Base-by-base conservation (phyloP, 2,329 filamentous ascomycete genomes). In the Penicillium crustosum region DNA sequence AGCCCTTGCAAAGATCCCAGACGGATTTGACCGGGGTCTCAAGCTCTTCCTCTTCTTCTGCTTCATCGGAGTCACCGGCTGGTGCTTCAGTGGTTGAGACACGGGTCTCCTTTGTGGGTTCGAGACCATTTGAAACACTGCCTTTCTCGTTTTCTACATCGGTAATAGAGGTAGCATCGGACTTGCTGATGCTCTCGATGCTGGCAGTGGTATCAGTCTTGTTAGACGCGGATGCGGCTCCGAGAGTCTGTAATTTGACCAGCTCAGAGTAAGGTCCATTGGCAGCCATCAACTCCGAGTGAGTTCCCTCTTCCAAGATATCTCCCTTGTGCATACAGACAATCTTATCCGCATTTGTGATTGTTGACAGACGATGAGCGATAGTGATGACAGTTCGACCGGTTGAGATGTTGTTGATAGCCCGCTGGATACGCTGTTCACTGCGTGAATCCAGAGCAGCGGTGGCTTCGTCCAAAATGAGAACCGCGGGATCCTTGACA, bases 381-480 rank as follows among this genome's bases (percentile, higher is more conserved):
- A 93, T 90, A 36, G 92, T 85, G 23, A 93, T 83, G 0, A 90
- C 86, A 0, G 89, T 89, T 12, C 90, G 82, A 3, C 79, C 82
- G 4, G 82, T 78, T 0, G 88, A 81, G 0, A 87, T 77, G 13
- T 76, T 74, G 52, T 79, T 77, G 21, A 84, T 75, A 2, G 82
- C 82, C n/a, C 75, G 68, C 63, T 84, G 82, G 2, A 84, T 82
- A 15, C 80, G 76, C 15, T 75, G 73, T 61, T 84, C 82, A 2
- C 80, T 82, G 33, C 79, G 75, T 3, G 82, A 79, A 62, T 85
- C 82, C 41, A 85, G 79, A 33, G 88, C 66, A 25, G 67, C 68
- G 0, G 92, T 96, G 1, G 91, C 90, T 75, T 97, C 92, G 66
- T 97, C 93, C 4, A 96, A 77, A 1, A 97, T 82, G 17, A 96